Evolutionary conservation across 2,329 filamentous ascomycete species (phyloP), one percentile per base, ranked within the genome.

Genomic region (Diaporthe humulicola): DNA sequence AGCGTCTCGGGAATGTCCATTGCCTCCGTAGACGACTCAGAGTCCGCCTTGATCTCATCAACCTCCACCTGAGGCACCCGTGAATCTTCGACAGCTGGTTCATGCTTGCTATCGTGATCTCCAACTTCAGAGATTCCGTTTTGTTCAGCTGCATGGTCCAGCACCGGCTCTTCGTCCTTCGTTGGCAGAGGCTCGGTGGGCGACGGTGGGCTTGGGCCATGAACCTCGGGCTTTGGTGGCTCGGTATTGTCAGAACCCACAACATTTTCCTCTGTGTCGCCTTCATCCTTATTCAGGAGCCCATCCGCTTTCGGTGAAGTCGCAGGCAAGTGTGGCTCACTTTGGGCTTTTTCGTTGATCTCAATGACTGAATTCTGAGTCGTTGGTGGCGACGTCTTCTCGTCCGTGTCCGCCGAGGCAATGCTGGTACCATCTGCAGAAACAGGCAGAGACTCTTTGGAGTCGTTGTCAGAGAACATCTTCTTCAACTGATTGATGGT

Each of bases 401-500:
- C 87, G 28, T 88, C 87, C 14, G 82, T 78, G 60, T 89, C 88
- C 1, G 85, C 52, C 28, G 79, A 80, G 19, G 78, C 75, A 60
- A 80, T 77, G 14, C 74, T 76, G 38, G 75, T 76, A 28, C 70
- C 60, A 52, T 72, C 73, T 17, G 87, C 85, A 17, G 90, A 90
- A 9, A 93, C 91, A 7, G 89, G 88, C 22, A 96, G 85, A 0
- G 94, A 94, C 74, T 95, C 93, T 75, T 94, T 93, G 3, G 95
- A 95, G 77, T 96, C 95, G 79, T 95, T 93, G 82, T 98, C 96
- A 10, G 96, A 91, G 81, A 99, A 99, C 82, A 99, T 94, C 82
- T 97, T 98, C 82, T 94, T 96, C 74, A 99, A 87, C 81, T 99
- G 97, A 76, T 98, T 89, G 74, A 96, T 95, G 17, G 97, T 98